Conservation (phyloP, 768 basidiomycete species). For the Russula vinacea region DNA sequence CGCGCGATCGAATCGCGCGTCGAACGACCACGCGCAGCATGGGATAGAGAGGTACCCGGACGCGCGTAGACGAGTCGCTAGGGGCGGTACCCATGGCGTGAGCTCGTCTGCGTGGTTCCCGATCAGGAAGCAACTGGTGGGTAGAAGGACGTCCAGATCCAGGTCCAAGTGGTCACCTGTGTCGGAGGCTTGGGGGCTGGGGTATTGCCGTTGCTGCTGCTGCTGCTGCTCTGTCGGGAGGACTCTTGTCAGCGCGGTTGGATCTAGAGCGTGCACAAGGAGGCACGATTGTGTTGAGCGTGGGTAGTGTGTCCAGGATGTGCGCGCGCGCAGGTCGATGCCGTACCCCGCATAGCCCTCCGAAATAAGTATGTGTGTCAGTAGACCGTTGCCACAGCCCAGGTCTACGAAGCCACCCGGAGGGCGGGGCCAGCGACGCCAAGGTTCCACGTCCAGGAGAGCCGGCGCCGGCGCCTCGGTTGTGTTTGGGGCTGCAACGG, state of each 20-base stretch:
- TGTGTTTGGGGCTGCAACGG: not conserved
- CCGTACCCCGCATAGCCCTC: slow-evolving; percentile 87
- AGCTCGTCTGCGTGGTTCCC: slow-evolving; percentile 97
- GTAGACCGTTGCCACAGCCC: slow-evolving; percentile 91
- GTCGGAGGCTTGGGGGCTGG: not conserved
- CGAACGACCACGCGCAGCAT: slow-evolving; percentile 86
- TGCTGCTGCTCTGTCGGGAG: not conserved
- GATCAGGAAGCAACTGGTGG: slow-evolving; percentile 67
- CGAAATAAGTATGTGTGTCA: slow-evolving; percentile 79
- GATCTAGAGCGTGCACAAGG: slow-evolving; percentile 69
- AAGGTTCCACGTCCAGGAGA: slow-evolving; percentile 41
- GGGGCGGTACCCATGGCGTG: slow-evolving; percentile 89
- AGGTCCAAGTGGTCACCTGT: not conserved
- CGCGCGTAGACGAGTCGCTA: slow-evolving; percentile 59
- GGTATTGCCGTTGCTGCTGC: not conserved
- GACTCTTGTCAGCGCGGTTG: slow-evolving; percentile 36
- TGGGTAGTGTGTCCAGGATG: slow-evolving; percentile 82
- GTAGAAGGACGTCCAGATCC: slow-evolving; percentile 35
- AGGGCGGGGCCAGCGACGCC: slow-evolving; percentile 75
- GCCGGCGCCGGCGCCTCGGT: not conserved
- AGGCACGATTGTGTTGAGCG: slow-evolving; percentile 56
- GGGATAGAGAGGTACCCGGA: slow-evolving; percentile 82
- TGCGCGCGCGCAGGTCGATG: slow-evolving; percentile 79
- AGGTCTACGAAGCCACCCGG: slow-evolving; percentile 85
- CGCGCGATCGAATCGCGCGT: slow-evolving; percentile 58